Evolutionary conservation across 805 yeast genomes (phyloP), one percentile per base, ranked within the genome.

Genomic region (Candida arabinofermentans): DNA sequence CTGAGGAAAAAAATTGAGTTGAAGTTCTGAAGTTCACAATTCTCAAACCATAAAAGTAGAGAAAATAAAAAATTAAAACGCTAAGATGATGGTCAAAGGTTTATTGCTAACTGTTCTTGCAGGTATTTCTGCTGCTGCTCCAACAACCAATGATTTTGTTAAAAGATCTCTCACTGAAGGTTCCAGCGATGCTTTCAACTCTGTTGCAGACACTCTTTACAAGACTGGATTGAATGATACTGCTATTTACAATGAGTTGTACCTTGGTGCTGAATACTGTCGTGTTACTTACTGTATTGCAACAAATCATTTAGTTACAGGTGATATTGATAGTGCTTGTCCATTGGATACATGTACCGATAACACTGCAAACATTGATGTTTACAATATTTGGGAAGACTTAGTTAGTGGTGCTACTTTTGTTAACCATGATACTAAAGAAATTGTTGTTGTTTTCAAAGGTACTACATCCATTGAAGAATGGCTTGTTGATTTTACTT

Each of bases 391-490:
- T 1, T 68, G 67, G 45, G 70, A 72, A 18, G 70, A 72, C 13
- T 60, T 64, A 2, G 83, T 86, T 0, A 67, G 80, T 3, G 86
- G 85, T 0, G 71, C 62, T 51, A 66, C 77, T 19, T 75, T 78
- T 8, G 62, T 71, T 8, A 84, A 80, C 55, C 71, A 69, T 45
- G 47, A 49, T 2, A 53, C 58, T 17, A 55, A 67, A 34, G 67
- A 71, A 36, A 62, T 84, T 5, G 56, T 73, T 17, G 57, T 81
- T 32, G 75, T 69, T 0, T 81, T 79, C 49, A 70, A 88, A 61
- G 93, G 93, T 5, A 77, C 88, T 0, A 63, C 79, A 1, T 70
- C 81, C 8, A 57, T 69, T 13, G 68, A 71, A 32, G 93, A 86
- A 55, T 80, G 86, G 83, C 41, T 71, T 10, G 69, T 78, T 24